phyloP scores from a whole-genome alignment of 75 land plant genomes.

The Pinus tabuliformis region DNA sequence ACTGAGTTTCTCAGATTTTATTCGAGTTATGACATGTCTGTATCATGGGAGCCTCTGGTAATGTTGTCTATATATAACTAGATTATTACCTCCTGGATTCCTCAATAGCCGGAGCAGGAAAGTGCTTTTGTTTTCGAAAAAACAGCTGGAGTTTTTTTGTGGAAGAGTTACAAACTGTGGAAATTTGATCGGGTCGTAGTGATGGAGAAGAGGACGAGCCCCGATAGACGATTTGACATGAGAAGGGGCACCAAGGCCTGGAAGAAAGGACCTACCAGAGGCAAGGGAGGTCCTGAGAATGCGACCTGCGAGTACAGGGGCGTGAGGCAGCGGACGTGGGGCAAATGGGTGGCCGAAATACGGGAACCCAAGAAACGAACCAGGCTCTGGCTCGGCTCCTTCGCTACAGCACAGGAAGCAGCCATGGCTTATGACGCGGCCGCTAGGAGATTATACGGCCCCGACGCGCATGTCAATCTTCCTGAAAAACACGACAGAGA shows the following conservation, averaged over 20 bases:
- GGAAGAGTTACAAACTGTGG: too few relatives aligned
- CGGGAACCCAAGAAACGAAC: slow-evolving; percentile 88
- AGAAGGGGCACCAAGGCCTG: slow-evolving; percentile 41
- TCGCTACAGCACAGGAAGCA: slow-evolving; percentile 83
- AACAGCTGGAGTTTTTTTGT: too few relatives aligned
- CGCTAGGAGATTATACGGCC: slow-evolving; percentile 66
- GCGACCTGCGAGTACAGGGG: slow-evolving; percentile 81
- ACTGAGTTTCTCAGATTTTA: too few relatives aligned
- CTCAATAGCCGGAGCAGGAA: too few relatives aligned
- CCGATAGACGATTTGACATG: slow-evolving; percentile 1
- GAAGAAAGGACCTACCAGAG: slow-evolving; percentile 84
- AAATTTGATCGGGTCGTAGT: too few relatives aligned
- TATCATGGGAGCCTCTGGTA: too few relatives aligned
- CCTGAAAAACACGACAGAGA: slow-evolving; percentile 42
- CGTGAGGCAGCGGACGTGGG: slow-evolving; percentile 88
- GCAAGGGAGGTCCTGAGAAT: slow-evolving; percentile 92
- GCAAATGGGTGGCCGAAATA: slow-evolving; percentile 93
- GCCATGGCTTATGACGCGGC: slow-evolving; percentile 89
- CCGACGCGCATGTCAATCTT: slow-evolving; percentile 75
- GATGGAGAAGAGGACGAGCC: background rate
- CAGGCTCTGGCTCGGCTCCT: slow-evolving; percentile 84
- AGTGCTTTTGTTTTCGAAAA: too few relatives aligned
- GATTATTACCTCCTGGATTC: too few relatives aligned
- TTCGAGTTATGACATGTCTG: too few relatives aligned
- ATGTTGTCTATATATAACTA: too few relatives aligned